phyloP scores from a whole-genome alignment of 2,329 filamentous ascomycete genomes.

The Lizonia empirigonia region DNA sequence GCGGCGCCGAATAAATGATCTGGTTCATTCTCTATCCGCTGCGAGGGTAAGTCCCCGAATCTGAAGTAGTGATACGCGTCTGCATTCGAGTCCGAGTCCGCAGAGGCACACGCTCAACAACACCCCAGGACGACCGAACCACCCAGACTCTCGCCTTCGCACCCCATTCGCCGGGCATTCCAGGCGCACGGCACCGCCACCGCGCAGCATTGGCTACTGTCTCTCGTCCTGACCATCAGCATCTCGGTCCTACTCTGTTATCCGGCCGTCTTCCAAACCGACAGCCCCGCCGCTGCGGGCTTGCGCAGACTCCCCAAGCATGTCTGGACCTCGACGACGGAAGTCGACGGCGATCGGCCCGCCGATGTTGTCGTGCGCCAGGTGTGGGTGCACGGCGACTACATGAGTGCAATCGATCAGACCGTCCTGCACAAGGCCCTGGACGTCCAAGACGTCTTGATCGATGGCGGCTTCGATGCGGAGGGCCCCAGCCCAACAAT shows the following conservation, averaged over 20 bases:
- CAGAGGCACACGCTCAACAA: conserved; percentile 14
- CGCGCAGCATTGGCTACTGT: conserved; percentile 73
- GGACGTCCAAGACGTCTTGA: conserved; percentile 70
- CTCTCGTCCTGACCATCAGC: conserved; percentile 75
- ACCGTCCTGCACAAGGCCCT: conserved; percentile 70
- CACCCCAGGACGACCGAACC: conserved; percentile 72
- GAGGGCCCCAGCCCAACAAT: neutral
- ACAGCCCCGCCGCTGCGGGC: conserved; percentile 71
- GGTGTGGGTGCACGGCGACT: conserved; percentile 80
- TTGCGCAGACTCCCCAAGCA: conserved; percentile 76
- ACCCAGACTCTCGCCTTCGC: conserved; percentile 66
- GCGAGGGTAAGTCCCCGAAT: conserved; percentile 65
- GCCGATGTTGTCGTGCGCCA: conserved; percentile 80
- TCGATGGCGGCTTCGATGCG: conserved; percentile 56
- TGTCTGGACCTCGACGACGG: conserved; percentile 78
- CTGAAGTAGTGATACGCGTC: conserved; percentile 5
- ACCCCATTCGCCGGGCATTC: conserved; percentile 69
- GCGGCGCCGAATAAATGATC: conserved; percentile 63
- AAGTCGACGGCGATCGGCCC: conserved; percentile 59
- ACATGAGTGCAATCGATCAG: conserved; percentile 74
- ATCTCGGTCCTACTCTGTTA: conserved; percentile 74
- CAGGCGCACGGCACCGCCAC: conserved; percentile 72
- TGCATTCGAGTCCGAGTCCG: conserved; percentile 5
- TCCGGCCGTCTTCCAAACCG: conserved; percentile 76
- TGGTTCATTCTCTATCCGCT: conserved; percentile 80